Conservation (phyloP, 139 green algal genomes). For the Chlorella sp. region DNA sequence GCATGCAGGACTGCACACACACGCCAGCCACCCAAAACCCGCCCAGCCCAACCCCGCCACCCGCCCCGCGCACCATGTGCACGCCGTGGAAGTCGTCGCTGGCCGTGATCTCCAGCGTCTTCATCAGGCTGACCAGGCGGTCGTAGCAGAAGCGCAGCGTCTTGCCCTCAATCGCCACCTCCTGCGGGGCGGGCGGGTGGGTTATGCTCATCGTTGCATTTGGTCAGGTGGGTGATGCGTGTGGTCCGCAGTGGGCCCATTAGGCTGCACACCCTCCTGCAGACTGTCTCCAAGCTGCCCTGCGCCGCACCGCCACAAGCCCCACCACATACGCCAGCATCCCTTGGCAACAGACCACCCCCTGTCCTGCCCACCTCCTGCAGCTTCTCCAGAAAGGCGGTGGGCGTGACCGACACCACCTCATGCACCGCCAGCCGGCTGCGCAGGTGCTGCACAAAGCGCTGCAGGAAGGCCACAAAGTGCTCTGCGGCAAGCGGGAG, state of each 20-base stretch:
- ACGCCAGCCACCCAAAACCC: too few species aligned
- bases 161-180: conserved; percentile 52
- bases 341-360: too few species aligned
- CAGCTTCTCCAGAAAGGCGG: conserved; percentile 84
- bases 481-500: conserved; percentile 78
- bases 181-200: neutral
- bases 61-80: conserved; percentile 52
- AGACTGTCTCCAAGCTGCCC: too few species aligned
- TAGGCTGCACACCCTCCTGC: too few species aligned
- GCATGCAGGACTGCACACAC: too few species aligned
- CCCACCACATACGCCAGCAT: too few species aligned
- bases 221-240: neutral
- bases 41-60: too few species aligned
- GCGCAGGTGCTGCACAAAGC: conserved; percentile 90
- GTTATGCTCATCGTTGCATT: neutral
- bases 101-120: conserved; percentile 94
- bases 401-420: conserved; percentile 80
- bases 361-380: conserved; percentile 44
- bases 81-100: conserved; percentile 93
- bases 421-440: conserved; percentile 57
- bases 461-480: conserved; percentile 96
- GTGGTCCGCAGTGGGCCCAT: conserved; percentile 28
- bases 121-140: conserved; percentile 89
- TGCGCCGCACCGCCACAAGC: too few species aligned
- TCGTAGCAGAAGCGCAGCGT: conserved; percentile 97